phyloP scores from a whole-genome alignment of 2,329 filamentous ascomycete genomes.

The Cladobotryum mycophilum region DNA sequence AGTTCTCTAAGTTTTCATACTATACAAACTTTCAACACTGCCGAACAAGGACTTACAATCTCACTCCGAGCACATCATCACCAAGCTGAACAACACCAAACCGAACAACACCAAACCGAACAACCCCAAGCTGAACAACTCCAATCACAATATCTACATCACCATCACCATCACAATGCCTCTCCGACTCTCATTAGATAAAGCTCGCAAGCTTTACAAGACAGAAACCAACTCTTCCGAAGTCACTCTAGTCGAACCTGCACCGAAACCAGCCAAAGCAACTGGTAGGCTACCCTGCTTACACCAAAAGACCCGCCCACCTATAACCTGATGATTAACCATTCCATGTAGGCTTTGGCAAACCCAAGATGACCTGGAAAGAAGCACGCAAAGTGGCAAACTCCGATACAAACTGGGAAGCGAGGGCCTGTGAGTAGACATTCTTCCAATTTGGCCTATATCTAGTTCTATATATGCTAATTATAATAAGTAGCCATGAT shows the following conservation, averaged over 20 bases:
- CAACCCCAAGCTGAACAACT: too few species aligned
- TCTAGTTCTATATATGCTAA: not conserved
- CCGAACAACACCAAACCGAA: too few species aligned
- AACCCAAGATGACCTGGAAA: slow-evolving; percentile 7
- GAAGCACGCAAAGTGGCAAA: not conserved
- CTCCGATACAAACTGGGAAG: slow-evolving; percentile 3
- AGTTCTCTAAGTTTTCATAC: too few species aligned
- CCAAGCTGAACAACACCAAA: too few species aligned
- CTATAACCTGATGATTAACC: too few species aligned
- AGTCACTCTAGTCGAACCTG: slow-evolving; percentile 4
- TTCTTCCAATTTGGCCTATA: not conserved
- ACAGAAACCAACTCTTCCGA: slow-evolving; percentile 5
- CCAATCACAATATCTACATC: too few species aligned
- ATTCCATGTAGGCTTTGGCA: too few species aligned
- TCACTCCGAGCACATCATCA: too few species aligned
- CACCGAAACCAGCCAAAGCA: not conserved
- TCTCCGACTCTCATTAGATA: slow-evolving; percentile 1
- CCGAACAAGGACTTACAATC: too few species aligned
- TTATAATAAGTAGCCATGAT: not conserved
- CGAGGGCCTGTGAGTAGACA: not conserved
- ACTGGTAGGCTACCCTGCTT: not conserved
- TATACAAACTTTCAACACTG: too few species aligned
- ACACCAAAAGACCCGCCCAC: not conserved
- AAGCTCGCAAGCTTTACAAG: not conserved
- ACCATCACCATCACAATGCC: not conserved